Conservation (phyloP, 129 eudicot species). For the Smallanthus sonchifolius region DNA sequence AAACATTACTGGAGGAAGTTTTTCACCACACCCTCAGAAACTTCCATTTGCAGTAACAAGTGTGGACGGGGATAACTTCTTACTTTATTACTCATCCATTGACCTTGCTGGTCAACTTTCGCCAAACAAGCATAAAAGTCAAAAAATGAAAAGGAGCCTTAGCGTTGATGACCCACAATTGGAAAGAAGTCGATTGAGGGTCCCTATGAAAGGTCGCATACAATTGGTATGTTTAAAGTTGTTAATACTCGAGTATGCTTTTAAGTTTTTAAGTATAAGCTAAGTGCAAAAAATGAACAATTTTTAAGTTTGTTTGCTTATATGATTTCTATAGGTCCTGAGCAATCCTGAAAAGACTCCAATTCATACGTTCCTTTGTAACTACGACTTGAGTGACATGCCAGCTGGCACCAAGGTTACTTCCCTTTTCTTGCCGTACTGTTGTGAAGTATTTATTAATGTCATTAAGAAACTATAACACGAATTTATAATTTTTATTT, state of each 20-base stretch:
- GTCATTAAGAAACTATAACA: neutral
- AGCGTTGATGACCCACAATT: constrained; percentile 47
- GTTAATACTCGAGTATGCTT: neutral
- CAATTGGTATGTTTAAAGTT: constrained; percentile 60
- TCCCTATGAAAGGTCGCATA: constrained; percentile 92
- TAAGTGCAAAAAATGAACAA: neutral
- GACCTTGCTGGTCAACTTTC: constrained; percentile 51
- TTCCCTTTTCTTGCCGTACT: neutral
- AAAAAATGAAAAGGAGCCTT: constrained; percentile 52
- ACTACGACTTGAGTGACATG: constrained; percentile 95
- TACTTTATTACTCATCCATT: constrained; percentile 79
- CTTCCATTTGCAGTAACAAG: constrained; percentile 93
- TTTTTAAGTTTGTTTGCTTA: constrained; percentile 3
- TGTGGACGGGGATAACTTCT: constrained; percentile 81
- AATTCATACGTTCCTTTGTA: constrained; percentile 87
- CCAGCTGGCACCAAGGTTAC: constrained; percentile 97
- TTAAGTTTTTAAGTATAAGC: neutral
- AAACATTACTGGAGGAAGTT: constrained; percentile 82
- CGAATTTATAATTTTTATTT: neutral
- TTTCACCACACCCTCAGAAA: constrained; percentile 87
- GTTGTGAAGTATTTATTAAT: neutral
- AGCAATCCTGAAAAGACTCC: constrained; percentile 99
- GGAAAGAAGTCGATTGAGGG: constrained; percentile 58
- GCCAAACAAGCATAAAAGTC: constrained; percentile 42
- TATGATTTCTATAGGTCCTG: constrained; percentile 55